phyloP scores from a whole-genome alignment of 768 basidiomycete species.

The Piloderma croceum region DNA sequence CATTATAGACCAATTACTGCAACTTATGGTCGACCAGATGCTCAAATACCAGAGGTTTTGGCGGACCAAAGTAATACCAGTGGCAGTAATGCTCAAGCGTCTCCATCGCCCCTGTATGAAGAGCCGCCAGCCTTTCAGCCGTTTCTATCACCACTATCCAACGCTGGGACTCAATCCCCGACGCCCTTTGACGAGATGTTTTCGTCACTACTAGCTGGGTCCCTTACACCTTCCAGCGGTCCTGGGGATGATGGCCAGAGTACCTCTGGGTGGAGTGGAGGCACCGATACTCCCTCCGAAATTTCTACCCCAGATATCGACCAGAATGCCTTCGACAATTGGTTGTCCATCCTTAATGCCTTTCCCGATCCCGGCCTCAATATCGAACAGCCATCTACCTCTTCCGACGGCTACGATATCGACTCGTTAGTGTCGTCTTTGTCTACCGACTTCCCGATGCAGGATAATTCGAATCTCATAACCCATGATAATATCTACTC shows the following conservation, averaged over 20 bases:
- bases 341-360: constrained; percentile 46
- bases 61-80: constrained; percentile 7
- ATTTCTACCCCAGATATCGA: constrained; percentile 24
- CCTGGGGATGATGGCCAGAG: constrained; percentile 3
- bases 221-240: constrained; percentile 15
- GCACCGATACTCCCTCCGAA: constrained; percentile 6
- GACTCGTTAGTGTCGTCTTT: too few relatives aligned
- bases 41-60: constrained; percentile 8
- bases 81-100: constrained; percentile 14
- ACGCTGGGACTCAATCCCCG: constrained; percentile 11
- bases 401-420: too few relatives aligned
- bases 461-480: too few relatives aligned
- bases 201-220: constrained; percentile 32
- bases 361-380: constrained; percentile 39
- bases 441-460: too few relatives aligned
- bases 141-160: constrained; percentile 1
- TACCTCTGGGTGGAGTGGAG: constrained; percentile 2
- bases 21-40: constrained; percentile 27
- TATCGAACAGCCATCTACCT: too few relatives aligned
- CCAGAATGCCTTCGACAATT: constrained; percentile 40
- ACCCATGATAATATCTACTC: too few relatives aligned
- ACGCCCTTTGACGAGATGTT: constrained; percentile 37
- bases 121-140: constrained; percentile 4
- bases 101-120: constrained; percentile 1
- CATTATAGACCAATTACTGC: constrained; percentile 30